phyloP scores from a whole-genome alignment of 2,329 filamentous ascomycete genomes.

The Phaeophleospora eucalypticola region DNA sequence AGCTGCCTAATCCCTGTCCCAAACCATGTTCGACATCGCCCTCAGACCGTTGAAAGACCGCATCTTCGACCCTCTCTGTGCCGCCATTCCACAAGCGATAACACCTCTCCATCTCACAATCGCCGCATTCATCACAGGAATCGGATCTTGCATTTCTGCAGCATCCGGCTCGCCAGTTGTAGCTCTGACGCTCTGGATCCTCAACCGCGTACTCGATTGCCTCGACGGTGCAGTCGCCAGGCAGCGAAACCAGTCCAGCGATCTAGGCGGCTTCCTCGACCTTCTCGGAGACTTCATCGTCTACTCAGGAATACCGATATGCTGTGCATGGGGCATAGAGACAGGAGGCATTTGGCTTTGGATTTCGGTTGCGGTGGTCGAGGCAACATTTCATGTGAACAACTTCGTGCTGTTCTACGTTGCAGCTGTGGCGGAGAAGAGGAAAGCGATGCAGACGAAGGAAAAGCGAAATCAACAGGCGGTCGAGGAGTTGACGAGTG shows the following conservation, averaged over 20 bases:
- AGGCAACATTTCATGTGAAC: conserved; percentile 29
- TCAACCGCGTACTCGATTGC: conserved; percentile 28
- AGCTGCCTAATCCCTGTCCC: neutral
- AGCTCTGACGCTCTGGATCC: conserved; percentile 16
- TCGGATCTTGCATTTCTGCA: neutral
- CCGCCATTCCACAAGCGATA: conserved; percentile 14
- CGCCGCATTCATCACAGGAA: conserved; percentile 12
- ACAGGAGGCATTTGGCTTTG: conserved; percentile 7
- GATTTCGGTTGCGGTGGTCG: conserved; percentile 22
- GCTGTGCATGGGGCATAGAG: conserved; percentile 9
- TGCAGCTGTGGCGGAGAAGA: conserved; percentile 25
- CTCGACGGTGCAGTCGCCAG: conserved; percentile 28
- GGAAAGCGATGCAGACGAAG: conserved; percentile 2
- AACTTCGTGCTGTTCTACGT: conserved; percentile 32
- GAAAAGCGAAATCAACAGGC: conserved; percentile 1
- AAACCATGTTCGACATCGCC: conserved; percentile 25
- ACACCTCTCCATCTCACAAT: conserved; percentile 19
- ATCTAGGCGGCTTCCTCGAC: conserved; percentile 28
- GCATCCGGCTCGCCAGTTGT: conserved; percentile 6
- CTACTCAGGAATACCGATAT: conserved; percentile 28
- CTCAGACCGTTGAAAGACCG: conserved; percentile 23
- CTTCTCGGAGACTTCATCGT: conserved; percentile 29
- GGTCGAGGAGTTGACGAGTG: conserved; percentile 27
- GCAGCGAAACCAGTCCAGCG: conserved; percentile 15
- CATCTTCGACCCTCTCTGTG: conserved; percentile 20